These are phyloP conservation scores for Hanseniaspora vineae DNA, from an alignment of 805 yeast species.

Conservation along the genomic window DNA sequence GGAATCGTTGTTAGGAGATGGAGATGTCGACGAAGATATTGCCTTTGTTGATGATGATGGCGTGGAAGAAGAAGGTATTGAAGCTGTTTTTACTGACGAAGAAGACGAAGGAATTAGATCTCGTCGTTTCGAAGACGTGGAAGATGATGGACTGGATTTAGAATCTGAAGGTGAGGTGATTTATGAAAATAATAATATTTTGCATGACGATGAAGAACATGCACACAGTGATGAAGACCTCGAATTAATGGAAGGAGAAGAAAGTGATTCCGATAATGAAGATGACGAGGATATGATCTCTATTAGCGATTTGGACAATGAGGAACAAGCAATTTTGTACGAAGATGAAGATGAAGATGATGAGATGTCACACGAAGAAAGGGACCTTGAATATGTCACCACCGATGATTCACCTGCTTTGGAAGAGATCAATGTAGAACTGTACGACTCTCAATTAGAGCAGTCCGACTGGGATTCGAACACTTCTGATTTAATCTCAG, in stretches of 20 bases:
- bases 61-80: conserved; percentile 22
- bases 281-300: conserved; percentile 11
- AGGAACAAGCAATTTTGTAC: not conserved
- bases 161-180: conserved; percentile 15
- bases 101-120: conserved; percentile 16
- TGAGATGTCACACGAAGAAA: conserved; percentile 11
- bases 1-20: conserved; percentile 34
- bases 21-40: conserved; percentile 28
- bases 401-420: too few species aligned
- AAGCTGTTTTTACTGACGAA: conserved; percentile 22
- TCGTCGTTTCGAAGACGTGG: conserved; percentile 3
- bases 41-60: conserved; percentile 21
- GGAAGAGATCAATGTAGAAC: not conserved
- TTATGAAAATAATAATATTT: conserved; percentile 21
- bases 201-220: conserved; percentile 11
- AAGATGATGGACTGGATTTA: conserved; percentile 12
- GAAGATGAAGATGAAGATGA: conserved; percentile 11
- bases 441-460: not conserved
- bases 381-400: conserved; percentile 8
- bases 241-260: conserved; percentile 17
- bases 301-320: not conserved
- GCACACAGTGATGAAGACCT: conserved; percentile 13
- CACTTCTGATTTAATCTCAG: conserved; percentile 21
- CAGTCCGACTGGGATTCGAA: conserved; percentile 25
- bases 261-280: conserved; percentile 22